Conservation (phyloP, 148 eudicot genomes). For the Chenopodium suecicum region DNA sequence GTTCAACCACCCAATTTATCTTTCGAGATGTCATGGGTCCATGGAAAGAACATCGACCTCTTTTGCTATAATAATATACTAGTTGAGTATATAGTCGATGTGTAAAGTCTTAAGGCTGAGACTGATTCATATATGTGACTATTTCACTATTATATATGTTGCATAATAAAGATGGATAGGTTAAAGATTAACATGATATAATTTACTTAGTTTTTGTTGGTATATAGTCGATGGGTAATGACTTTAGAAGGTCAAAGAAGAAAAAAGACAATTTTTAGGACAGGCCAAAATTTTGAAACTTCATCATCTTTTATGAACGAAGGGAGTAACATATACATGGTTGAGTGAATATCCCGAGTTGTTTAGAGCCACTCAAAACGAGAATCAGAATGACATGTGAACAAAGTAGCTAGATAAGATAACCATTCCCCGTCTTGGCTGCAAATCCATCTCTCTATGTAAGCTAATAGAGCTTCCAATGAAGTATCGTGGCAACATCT, state of each 20-base stretch:
- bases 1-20: too few species aligned
- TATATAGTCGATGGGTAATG: not conserved
- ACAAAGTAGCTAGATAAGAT: not conserved
- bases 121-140: too few species aligned
- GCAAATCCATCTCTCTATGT: conserved; percentile 28
- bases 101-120: too few species aligned
- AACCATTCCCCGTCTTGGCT: conserved; percentile 24
- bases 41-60: too few species aligned
- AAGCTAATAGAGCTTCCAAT: conserved; percentile 67
- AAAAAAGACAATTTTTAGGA: not conserved
- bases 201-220: too few species aligned
- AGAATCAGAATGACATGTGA: not conserved
- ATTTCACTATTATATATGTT: too few species aligned
- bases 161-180: too few species aligned
- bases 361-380: not conserved
- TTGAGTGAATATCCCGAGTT: not conserved
- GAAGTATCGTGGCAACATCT: conserved; percentile 88
- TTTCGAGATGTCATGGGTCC: too few species aligned
- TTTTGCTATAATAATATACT: too few species aligned
- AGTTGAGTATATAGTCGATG: too few species aligned
- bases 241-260: not conserved
- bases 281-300: not conserved
- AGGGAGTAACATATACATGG: not conserved
- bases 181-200: too few species aligned
- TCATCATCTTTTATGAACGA: not conserved